Evolutionary conservation across 208 protist species (phyloP).

Genomic region (Entamoeba histolytica): DNA sequence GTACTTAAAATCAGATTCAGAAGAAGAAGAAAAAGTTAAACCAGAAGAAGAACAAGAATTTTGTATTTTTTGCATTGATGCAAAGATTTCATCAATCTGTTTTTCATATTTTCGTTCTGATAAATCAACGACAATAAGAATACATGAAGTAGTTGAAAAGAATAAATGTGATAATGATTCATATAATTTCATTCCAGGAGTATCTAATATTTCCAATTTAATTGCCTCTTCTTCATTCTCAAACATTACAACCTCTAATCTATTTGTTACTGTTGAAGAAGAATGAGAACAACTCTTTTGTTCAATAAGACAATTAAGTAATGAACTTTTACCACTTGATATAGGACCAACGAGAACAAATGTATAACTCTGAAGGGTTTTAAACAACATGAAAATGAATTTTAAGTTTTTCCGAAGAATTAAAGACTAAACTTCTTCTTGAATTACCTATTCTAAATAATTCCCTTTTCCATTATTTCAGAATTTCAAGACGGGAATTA

Average conservation of each 20-base stretch:
- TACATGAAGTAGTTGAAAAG: neutral
- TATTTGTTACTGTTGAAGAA: neutral
- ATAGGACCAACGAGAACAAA: neutral
- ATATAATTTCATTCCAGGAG: neutral
- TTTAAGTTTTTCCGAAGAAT: no score
- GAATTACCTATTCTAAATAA: no score
- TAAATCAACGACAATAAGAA: neutral
- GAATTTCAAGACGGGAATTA: no score
- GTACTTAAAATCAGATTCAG: neutral
- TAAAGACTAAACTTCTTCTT: no score
- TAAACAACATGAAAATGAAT: neutral
- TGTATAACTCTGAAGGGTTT: neutral
- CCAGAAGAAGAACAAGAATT: neutral
- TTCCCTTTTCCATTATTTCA: no score
- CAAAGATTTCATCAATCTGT: neutral
- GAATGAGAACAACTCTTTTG: neutral
- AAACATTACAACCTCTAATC: neutral
- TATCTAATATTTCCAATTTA: neutral
- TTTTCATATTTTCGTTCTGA: neutral
- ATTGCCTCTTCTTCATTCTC: neutral
- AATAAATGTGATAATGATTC: neutral
- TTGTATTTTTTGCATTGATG: neutral
- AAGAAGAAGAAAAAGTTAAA: neutral
- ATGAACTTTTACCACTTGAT: neutral
- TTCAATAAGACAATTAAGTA: neutral